These are phyloP conservation scores for Penicillium tannophilum DNA, from an alignment of 495 filamentous ascomycete species.

Conservation along the genomic window DNA sequence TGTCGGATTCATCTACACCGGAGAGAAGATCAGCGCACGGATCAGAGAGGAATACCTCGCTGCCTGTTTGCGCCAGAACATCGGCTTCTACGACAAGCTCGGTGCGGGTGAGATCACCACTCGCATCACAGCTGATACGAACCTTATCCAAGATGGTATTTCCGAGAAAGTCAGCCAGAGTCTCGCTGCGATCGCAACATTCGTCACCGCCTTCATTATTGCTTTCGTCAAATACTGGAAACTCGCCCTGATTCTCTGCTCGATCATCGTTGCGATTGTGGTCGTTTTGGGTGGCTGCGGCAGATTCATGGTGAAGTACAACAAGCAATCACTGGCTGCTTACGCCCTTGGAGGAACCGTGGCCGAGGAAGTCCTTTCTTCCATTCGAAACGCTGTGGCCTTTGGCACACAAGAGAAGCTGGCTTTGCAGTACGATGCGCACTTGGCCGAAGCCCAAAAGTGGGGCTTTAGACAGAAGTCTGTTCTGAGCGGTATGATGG, in stretches of 20 bases:
- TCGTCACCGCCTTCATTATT: conserved; percentile 63
- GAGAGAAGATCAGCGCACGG: conserved; percentile 60
- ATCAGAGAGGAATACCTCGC: conserved; percentile 59
- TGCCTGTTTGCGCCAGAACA: conserved; percentile 59
- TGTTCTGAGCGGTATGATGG: conserved; percentile 53
- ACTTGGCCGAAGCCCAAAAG: conserved; percentile 37
- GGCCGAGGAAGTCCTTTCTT: conserved; percentile 5
- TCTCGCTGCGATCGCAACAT: conserved; percentile 57
- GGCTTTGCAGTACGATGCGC: conserved; percentile 21
- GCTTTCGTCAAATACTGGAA: conserved; percentile 58
- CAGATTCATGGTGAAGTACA: conserved; percentile 58
- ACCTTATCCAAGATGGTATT: conserved; percentile 59
- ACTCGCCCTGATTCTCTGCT: conserved; percentile 45
- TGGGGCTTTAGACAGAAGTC: conserved; percentile 57
- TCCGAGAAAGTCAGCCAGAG: conserved; percentile 66
- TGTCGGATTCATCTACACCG: conserved; percentile 58
- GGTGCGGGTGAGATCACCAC: conserved; percentile 59
- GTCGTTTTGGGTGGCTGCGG: conserved; percentile 63
- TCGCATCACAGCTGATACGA: conserved; percentile 58
- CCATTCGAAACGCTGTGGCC: conserved; percentile 3
- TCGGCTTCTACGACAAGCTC: conserved; percentile 58
- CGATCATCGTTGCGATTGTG: conserved; percentile 62
- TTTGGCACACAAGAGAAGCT: conserved; percentile 8
- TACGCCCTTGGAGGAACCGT: conserved; percentile 28
- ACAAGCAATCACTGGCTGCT: conserved; percentile 47